Conservation (phyloP, 768 basidiomycete species). For the Amanita exitialis region DNA sequence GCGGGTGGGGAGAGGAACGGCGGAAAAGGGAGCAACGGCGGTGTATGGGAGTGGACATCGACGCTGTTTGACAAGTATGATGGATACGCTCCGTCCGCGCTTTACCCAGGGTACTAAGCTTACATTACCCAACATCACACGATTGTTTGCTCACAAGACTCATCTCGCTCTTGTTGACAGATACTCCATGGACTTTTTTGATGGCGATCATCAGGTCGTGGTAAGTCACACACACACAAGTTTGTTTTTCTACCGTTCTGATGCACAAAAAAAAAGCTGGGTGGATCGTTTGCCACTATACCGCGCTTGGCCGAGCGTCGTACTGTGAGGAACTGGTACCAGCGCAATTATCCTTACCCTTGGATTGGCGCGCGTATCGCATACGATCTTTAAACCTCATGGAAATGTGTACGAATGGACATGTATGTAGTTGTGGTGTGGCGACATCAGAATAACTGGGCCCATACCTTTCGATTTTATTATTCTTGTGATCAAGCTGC, state of each 20-base stretch:
- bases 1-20: constrained; percentile 40
- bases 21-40: constrained; percentile 78
- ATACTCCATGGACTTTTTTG: constrained; percentile 87
- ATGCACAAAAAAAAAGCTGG: constrained; percentile 46
- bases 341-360: constrained; percentile 82
- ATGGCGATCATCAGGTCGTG: constrained; percentile 77
- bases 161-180: constrained; percentile 21
- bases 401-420: too few species aligned
- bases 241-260: not conserved
- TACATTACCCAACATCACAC: not conserved
- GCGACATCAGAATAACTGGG: too few species aligned
- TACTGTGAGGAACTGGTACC: constrained; percentile 85
- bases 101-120: constrained; percentile 75
- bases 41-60: constrained; percentile 98
- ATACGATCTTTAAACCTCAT: constrained; percentile 23
- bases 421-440: too few species aligned
- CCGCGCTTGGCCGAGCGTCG: constrained; percentile 72
- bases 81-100: constrained; percentile 61
- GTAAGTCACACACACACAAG: constrained; percentile 35
- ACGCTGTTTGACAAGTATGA: constrained; percentile 62
- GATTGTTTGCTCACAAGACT: not conserved
- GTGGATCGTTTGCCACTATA: constrained; percentile 82
- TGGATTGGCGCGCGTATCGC: constrained; percentile 69
- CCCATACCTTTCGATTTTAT: too few species aligned
- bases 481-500: too few species aligned